Conservation (phyloP, 208 protist genomes). For the Leishmania arabica region DNA sequence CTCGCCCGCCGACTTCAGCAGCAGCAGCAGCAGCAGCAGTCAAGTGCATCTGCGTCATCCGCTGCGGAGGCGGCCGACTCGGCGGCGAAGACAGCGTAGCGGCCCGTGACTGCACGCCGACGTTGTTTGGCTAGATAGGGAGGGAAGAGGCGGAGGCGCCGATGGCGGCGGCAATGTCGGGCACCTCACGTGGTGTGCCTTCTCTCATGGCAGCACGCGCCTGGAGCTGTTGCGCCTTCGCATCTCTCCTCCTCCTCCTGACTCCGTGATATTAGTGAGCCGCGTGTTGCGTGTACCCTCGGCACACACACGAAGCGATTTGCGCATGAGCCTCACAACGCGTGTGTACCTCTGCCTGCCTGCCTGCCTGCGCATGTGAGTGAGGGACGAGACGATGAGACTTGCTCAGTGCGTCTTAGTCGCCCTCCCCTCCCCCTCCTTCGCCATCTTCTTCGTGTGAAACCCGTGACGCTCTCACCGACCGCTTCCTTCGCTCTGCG, state of each 20-base stretch:
- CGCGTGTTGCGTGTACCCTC: not conserved
- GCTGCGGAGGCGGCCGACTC: not conserved
- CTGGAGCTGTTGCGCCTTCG: not conserved
- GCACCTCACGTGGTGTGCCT: not conserved
- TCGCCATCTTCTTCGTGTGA: not conserved
- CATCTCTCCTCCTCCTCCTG: not conserved
- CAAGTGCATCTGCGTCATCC: not conserved
- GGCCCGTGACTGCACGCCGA: not conserved
- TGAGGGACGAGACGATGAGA: not conserved
- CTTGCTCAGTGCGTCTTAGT: not conserved
- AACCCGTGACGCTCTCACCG: not conserved
- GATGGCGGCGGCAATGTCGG: not conserved
- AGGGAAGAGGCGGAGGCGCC: not conserved
- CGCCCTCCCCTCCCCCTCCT: not conserved
- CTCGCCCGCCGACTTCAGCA: slow-evolving; percentile 52
- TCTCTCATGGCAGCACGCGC: not conserved
- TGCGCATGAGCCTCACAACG: not conserved
- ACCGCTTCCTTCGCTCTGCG: not conserved
- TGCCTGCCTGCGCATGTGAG: not conserved
- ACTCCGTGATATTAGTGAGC: not conserved
- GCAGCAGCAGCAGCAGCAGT: not conserved
- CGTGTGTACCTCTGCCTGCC: not conserved
- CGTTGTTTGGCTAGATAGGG: not conserved
- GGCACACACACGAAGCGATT: not conserved
- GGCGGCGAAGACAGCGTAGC: slow-evolving; percentile 21